phyloP scores from a whole-genome alignment of 441 rosid genomes.

The Rhodomyrtus psidioides region DNA sequence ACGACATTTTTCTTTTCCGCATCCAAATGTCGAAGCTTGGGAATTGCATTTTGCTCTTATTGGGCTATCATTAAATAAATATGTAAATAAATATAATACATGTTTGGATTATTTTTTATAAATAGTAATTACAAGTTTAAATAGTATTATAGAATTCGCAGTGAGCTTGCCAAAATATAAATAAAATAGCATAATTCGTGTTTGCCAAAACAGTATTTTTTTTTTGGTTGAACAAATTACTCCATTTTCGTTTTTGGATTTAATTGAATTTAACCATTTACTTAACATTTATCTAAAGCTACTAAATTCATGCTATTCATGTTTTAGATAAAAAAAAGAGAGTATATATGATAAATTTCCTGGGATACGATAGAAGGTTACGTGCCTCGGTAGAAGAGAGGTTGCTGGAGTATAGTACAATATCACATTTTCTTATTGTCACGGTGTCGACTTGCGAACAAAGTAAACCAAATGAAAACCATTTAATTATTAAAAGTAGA shows the following conservation, averaged over 20 bases:
- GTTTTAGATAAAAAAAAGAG: not conserved
- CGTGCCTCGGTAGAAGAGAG: too few species aligned
- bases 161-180: not conserved
- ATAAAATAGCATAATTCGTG: not conserved
- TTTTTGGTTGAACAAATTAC: too few species aligned
- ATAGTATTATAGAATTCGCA: not conserved
- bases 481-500: not conserved
- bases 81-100: not conserved
- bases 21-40: not conserved
- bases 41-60: not conserved
- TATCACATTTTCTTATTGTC: too few species aligned
- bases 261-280: not conserved
- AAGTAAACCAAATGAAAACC: not conserved
- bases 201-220: too few species aligned
- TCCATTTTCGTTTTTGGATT: too few species aligned
- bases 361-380: too few species aligned
- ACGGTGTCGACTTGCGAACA: not conserved
- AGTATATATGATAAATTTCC: not conserved
- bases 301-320: not conserved
- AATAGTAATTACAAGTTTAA: not conserved
- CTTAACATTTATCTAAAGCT: not conserved
- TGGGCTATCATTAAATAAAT: not conserved
- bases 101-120: not conserved
- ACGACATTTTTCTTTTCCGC: constrained; percentile 20
- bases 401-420: too few species aligned